Evolutionary conservation across 2,329 filamentous ascomycete genomes (phyloP).

Genomic region (Fusarium compactum): DNA sequence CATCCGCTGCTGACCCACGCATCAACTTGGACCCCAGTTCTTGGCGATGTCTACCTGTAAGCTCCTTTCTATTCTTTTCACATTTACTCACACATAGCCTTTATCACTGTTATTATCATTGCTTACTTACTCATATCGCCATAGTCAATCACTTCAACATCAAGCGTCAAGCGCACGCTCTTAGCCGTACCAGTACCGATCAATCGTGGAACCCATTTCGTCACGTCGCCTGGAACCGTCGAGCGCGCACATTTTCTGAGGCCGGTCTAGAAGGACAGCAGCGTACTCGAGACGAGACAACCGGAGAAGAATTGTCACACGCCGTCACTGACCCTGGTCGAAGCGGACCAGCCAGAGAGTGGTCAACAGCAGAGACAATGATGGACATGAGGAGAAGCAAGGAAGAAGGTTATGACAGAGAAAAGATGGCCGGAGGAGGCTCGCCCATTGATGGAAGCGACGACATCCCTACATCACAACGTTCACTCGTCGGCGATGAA

Average conservation of each 20-base stretch:
- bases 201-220: slow-evolving; percentile 60
- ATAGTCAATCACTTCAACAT: slow-evolving; percentile 61
- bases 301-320: slow-evolving; percentile 52
- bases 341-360: slow-evolving; percentile 41
- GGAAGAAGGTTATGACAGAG: slow-evolving; percentile 24
- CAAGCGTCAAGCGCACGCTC: slow-evolving; percentile 58
- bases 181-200: slow-evolving; percentile 56
- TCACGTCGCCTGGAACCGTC: slow-evolving; percentile 54
- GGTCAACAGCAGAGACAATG: slow-evolving; percentile 46
- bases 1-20: slow-evolving; percentile 12
- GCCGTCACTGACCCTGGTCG: slow-evolving; percentile 51
- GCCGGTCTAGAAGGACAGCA: slow-evolving; percentile 51
- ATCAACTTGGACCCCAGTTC: slow-evolving; percentile 28
- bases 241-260: slow-evolving; percentile 46
- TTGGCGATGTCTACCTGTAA: slow-evolving; percentile 43
- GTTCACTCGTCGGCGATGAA: slow-evolving; percentile 36
- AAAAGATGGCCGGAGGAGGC: slow-evolving; percentile 26
- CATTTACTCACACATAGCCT: not conserved
- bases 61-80: slow-evolving; percentile 26
- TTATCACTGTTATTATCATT: not conserved
- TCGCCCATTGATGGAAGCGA: slow-evolving; percentile 36
- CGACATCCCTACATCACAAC: slow-evolving; percentile 38
- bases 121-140: not conserved
- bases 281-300: slow-evolving; percentile 32
- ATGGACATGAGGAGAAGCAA: slow-evolving; percentile 30